Conservation (phyloP, 495 filamentous ascomycete species). For the Lophiostoma macrostomum region DNA sequence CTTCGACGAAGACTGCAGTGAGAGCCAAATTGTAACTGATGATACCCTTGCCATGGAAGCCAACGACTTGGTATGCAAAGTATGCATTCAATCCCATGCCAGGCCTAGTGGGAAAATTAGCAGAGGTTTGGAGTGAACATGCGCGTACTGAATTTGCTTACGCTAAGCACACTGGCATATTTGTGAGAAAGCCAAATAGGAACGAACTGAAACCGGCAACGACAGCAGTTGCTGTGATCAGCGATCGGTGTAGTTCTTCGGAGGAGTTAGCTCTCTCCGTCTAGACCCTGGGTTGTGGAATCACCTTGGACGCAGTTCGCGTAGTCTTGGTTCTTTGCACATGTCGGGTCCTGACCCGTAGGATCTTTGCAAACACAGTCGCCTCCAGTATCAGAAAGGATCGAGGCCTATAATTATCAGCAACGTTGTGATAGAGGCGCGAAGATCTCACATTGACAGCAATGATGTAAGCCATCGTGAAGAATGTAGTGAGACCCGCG, state of each 20-base stretch:
- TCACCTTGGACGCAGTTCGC: slow-evolving; percentile 51
- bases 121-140: background rate
- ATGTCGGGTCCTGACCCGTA: slow-evolving; percentile 47
- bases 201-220: slow-evolving; percentile 70
- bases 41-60: slow-evolving; percentile 61
- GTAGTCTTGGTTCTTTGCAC: slow-evolving; percentile 56
- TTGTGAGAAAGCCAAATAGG: slow-evolving; percentile 70
- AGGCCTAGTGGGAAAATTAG: slow-evolving; percentile 42
- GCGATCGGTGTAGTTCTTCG: slow-evolving; percentile 63
- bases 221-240: slow-evolving; percentile 77
- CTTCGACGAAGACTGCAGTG: slow-evolving; percentile 81
- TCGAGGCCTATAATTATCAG: slow-evolving; percentile 38
- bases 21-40: slow-evolving; percentile 69
- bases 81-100: slow-evolving; percentile 86
- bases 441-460: slow-evolving; percentile 54
- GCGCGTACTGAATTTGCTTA: slow-evolving; percentile 5
- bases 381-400: slow-evolving; percentile 64
- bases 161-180: slow-evolving; percentile 71
- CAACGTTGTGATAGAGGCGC: background rate
- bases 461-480: slow-evolving; percentile 83
- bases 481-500: slow-evolving; percentile 78
- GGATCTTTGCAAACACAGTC: slow-evolving; percentile 66
- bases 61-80: slow-evolving; percentile 81
- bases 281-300: background rate
- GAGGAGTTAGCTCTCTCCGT: slow-evolving; percentile 1